Evolutionary conservation across 495 filamentous ascomycete species (phyloP), one percentile per base, ranked within the genome.

Genomic region (Xylaria longipes): DNA sequence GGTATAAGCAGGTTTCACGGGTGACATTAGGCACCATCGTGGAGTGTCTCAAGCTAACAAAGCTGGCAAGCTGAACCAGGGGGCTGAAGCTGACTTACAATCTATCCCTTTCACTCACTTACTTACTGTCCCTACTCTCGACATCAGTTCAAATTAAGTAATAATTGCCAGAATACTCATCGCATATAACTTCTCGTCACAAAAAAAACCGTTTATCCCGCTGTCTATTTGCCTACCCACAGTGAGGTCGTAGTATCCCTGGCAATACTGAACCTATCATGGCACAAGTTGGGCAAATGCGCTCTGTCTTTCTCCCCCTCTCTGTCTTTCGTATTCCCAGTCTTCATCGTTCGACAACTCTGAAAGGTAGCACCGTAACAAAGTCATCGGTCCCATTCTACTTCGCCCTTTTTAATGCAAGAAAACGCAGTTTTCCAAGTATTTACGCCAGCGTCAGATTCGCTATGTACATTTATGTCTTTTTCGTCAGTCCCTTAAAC

Each of bases 361-460:
- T 65, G 39, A 50, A 3, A 35, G 27, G 6, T 35, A 5, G 37
- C n/a, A 37, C 43, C 17, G 22, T 56, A 43, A n/a, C 35, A 25
- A 54, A 29, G 33, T 35, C 48, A 56, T 54, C 25, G 31, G 27
- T 12, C 11, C 54, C 22, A 68, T 43, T 27, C 48, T 46, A 46
- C 29, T 60, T 39, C 35, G 35, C 20, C 54, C n/a, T 4, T 35
- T 46, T 22, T 20, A 33, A 48, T 45, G 41, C 41, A 12, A 65
- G 25, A 48, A 46, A 65, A 65, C 48, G 25, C 62, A 33, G 27
- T 0, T 29, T 31, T 41, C n/a, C 22, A 25, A 22, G 25, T 69
- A 69, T 69, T 48, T 60, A 61, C 52, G 65, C 50, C 22, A 6
- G 25, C 20, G 1, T 33, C 39, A 52, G 41, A 69, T 48, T 58